Conservation (phyloP, 2,329 filamentous ascomycete species). For the Trichophyton benhamiae region DNA sequence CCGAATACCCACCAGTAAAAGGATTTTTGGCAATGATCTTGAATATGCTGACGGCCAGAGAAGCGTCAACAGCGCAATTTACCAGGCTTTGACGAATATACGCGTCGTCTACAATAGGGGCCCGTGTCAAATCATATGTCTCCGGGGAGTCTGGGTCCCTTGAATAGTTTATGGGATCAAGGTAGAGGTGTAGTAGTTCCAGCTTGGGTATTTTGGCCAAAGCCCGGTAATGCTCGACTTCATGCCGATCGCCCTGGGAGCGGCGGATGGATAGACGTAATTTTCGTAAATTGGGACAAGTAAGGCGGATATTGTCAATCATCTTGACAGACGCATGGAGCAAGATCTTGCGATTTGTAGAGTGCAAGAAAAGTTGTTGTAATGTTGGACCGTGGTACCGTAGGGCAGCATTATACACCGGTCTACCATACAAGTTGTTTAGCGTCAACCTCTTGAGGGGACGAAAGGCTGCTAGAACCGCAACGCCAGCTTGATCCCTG, state of each 20-base stretch:
- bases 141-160: too few relatives aligned
- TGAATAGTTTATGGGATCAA: not conserved
- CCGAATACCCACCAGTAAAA: too few relatives aligned
- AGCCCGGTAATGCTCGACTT: not conserved
- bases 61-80: not conserved
- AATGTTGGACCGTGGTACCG: not conserved
- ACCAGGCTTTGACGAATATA: not conserved
- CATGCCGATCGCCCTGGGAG: not conserved
- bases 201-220: not conserved
- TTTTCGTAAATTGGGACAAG: not conserved
- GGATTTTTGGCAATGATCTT: not conserved
- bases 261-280: not conserved
- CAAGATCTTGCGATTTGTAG: not conserved
- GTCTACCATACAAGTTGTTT: not conserved
- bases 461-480: not conserved
- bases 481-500: not conserved
- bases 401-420: not conserved
- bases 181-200: not conserved
- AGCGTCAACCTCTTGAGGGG: not conserved
- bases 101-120: too few relatives aligned
- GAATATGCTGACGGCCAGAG: not conserved
- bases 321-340: not conserved
- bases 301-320: not conserved
- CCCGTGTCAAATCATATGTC: too few relatives aligned
- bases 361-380: not conserved